Evolutionary conservation across 2,329 filamentous ascomycete genomes (phyloP).

Genomic region (Aspergillus sp.): DNA sequence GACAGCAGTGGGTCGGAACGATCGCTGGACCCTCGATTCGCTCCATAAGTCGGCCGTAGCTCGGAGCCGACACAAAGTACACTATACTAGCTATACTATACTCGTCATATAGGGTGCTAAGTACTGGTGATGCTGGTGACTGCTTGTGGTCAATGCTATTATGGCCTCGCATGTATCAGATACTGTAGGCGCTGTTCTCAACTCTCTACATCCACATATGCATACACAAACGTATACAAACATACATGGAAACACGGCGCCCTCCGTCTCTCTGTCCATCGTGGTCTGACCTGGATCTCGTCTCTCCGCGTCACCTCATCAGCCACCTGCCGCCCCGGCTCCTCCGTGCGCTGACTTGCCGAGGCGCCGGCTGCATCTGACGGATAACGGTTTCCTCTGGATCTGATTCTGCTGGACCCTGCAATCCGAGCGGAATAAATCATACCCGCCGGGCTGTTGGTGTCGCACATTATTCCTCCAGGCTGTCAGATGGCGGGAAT

Average conservation of each 20-base stretch:
- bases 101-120: no score
- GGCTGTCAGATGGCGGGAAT: no score
- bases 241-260: not conserved
- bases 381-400: not conserved
- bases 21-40: slow-evolving; percentile 8
- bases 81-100: no score
- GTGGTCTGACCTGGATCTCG: slow-evolving; percentile 2
- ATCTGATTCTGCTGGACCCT: not conserved
- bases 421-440: not conserved
- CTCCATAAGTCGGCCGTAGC: not conserved
- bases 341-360: not conserved
- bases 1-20: slow-evolving; percentile 2
- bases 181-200: no score
- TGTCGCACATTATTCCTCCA: no score
- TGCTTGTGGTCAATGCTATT: no score
- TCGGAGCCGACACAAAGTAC: slow-evolving; percentile 1
- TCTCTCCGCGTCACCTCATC: not conserved
- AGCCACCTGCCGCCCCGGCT: not conserved
- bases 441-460: not conserved
- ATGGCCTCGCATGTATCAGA: no score
- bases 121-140: no score
- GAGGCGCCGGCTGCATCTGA: not conserved
- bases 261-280: not conserved
- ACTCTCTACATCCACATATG: no score
- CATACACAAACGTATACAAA: no score